Conservation (phyloP, 2,329 filamentous ascomycete species). For the Sporothrix globosa region DNA sequence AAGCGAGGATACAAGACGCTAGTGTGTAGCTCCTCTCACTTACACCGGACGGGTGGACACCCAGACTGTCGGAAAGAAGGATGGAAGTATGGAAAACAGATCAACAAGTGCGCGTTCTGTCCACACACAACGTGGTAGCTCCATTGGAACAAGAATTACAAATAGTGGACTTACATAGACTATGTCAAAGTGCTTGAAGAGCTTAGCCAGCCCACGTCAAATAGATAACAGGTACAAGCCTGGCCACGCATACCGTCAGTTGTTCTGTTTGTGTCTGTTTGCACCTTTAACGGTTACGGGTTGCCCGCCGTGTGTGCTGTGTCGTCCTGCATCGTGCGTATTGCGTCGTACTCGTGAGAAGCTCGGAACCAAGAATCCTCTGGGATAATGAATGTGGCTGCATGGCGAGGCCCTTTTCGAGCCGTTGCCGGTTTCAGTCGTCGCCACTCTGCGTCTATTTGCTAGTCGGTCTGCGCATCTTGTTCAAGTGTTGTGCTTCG, state of each 20-base stretch:
- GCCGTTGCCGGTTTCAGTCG: not conserved
- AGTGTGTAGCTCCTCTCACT: slow-evolving; percentile 18
- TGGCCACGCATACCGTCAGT: not conserved
- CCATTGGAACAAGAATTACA: not conserved
- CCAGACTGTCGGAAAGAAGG: not conserved
- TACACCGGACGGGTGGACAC: not conserved
- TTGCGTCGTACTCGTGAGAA: not conserved
- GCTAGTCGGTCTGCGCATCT: not conserved
- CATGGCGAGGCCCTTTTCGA: not conserved
- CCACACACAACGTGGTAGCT: not conserved
- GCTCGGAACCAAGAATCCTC: not conserved
- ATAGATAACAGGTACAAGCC: too few species aligned
- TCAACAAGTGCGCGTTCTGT: not conserved
- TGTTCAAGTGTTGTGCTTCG: not conserved
- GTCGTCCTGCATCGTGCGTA: not conserved
- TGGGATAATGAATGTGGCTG: slow-evolving; percentile 11
- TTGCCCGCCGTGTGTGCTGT: not conserved
- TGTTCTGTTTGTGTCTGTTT: not conserved
- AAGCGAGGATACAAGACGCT: not conserved
- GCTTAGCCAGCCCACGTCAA: too few species aligned
- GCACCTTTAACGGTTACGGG: not conserved
- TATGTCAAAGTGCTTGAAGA: too few species aligned
- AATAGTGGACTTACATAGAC: not conserved
- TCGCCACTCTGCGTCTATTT: not conserved
- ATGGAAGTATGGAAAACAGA: not conserved